Conservation (phyloP, 441 rosid species). For the Populus hybrid region DNA sequence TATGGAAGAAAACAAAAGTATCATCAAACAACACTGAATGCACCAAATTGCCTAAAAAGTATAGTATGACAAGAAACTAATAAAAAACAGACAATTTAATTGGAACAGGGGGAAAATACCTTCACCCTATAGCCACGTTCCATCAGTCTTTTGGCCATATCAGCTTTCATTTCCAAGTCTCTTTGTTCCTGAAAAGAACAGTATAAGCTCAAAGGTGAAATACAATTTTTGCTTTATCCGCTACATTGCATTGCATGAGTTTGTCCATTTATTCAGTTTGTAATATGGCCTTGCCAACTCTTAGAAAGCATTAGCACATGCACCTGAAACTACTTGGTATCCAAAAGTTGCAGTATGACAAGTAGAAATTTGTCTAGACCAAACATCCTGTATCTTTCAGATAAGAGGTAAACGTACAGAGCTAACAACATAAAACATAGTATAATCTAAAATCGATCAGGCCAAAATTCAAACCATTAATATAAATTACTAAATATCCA, state of each 20-base stretch:
- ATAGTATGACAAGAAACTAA: background rate
- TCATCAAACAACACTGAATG: background rate
- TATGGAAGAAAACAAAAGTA: background rate
- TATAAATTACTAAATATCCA: background rate
- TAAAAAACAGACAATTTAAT: background rate
- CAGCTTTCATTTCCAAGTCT: constrained; percentile 78
- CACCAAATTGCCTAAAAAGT: background rate
- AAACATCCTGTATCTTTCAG: background rate
- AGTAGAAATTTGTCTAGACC: background rate
- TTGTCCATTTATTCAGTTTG: background rate
- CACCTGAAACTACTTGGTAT: background rate
- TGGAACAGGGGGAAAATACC: constrained; percentile 41
- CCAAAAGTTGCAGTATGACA: background rate
- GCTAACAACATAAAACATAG: background rate
- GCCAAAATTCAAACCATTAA: background rate
- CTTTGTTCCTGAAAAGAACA: constrained; percentile 64
- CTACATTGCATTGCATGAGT: background rate
- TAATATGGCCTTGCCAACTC: background rate
- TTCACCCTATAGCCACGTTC: constrained; percentile 89
- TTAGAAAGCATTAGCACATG: background rate
- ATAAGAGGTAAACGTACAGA: background rate
- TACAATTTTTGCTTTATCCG: background rate
- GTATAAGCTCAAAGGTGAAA: background rate
- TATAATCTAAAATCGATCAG: background rate
- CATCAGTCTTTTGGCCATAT: constrained; percentile 55